phyloP scores from a whole-genome alignment of 129 eudicot species.

The Apium graveolens region DNA sequence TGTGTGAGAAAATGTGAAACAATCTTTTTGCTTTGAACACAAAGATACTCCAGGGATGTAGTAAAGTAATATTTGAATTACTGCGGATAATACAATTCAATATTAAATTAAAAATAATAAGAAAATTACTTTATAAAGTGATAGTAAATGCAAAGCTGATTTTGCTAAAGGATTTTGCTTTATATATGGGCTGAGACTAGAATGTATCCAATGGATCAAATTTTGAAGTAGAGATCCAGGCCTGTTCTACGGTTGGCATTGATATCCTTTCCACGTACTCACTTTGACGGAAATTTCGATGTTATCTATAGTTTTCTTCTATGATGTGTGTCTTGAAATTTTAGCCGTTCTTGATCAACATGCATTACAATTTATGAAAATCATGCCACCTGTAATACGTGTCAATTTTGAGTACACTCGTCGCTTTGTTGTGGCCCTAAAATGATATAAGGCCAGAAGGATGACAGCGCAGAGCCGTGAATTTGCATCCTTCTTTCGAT shows the following conservation, averaged over 20 bases:
- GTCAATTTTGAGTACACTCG: constrained; percentile 28
- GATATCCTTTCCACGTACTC: constrained; percentile 18
- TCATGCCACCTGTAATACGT: constrained; percentile 23
- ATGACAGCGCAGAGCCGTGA: constrained; percentile 17
- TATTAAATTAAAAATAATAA: neutral
- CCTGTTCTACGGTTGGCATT: constrained; percentile 33
- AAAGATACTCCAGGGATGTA: neutral
- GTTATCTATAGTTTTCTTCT: constrained; percentile 10
- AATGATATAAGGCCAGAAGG: neutral
- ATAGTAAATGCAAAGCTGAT: neutral
- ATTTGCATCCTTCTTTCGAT: constrained; percentile 33
- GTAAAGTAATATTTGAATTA: neutral
- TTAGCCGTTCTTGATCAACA: constrained; percentile 15
- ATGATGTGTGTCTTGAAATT: constrained; percentile 14
- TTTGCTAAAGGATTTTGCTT: neutral
- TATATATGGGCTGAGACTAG: neutral
- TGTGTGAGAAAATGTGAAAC: neutral
- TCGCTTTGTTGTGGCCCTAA: constrained; percentile 13
- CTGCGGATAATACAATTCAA: neutral
- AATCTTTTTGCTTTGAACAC: neutral
- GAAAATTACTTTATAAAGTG: neutral
- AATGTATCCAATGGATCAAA: constrained; percentile 11
- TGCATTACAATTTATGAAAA: constrained; percentile 17
- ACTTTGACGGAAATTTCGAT: constrained; percentile 8
- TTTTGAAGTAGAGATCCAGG: constrained; percentile 13